These are phyloP conservation scores for Pichia paraexigua DNA, from an alignment of 805 yeast species.

Conservation along the genomic window DNA sequence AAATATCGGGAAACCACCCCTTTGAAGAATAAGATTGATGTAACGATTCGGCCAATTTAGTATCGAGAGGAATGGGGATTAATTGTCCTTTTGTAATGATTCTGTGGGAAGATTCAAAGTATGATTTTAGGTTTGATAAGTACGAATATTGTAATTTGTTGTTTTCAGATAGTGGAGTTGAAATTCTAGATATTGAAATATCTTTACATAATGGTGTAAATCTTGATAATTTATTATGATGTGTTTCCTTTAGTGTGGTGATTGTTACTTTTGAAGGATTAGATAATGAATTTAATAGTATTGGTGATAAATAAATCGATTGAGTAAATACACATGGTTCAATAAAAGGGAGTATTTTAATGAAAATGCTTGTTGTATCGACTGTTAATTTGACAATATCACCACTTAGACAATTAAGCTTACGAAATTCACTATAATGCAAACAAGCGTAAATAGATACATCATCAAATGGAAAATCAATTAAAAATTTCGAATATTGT, in stretches of 20 bases:
- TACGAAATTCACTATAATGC: constrained; percentile 42
- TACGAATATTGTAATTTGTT: constrained; percentile 53
- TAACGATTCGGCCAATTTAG: constrained; percentile 51
- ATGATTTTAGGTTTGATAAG: constrained; percentile 49
- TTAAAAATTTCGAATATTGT: constrained; percentile 8
- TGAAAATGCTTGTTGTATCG: constrained; percentile 17
- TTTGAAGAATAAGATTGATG: constrained; percentile 29
- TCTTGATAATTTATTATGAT: constrained; percentile 12
- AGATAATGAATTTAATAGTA: constrained; percentile 37
- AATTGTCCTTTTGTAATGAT: constrained; percentile 58
- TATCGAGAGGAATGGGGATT: constrained; percentile 73
- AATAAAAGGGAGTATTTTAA: constrained; percentile 48
- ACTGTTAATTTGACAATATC: constrained; percentile 38
- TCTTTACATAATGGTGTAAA: constrained; percentile 46
- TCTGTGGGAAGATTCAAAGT: constrained; percentile 52
- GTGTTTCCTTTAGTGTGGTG: not conserved
- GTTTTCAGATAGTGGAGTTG: constrained; percentile 64
- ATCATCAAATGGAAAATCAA: constrained; percentile 33
- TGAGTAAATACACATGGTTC: constrained; percentile 48
- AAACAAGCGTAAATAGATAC: constrained; percentile 38
- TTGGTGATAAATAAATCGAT: constrained; percentile 53
- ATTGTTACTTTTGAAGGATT: constrained; percentile 21
- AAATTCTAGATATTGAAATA: constrained; percentile 57
- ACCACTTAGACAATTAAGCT: constrained; percentile 60
- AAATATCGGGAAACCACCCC: constrained; percentile 26